A percentile compares a stretch with the other conserved stretches of the same genome.
Conservation (phyloP, 768 basidiomycete species). For the Terana coerulea region DNA sequence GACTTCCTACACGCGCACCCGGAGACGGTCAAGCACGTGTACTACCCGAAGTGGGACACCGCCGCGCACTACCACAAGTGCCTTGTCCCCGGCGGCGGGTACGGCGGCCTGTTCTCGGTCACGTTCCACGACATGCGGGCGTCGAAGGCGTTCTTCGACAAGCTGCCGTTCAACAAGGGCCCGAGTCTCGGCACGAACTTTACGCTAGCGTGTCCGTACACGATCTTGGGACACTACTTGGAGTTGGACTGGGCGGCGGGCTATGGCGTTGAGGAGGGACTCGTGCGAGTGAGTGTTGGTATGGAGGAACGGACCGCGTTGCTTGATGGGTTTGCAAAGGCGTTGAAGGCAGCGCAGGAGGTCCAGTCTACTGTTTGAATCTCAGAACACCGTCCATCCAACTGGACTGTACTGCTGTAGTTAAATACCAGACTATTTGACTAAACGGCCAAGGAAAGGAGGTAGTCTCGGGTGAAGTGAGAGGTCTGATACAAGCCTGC, state of each 20-base stretch:
- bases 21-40: conserved; percentile 74
- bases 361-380: too few relatives aligned
- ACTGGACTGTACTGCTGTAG: too few relatives aligned
- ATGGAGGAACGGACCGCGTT: conserved; percentile 69
- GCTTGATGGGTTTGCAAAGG: conserved; percentile 53
- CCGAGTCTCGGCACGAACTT: conserved; percentile 95
- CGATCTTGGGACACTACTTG: conserved; percentile 83
- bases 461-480: too few relatives aligned
- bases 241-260: conserved; percentile 91
- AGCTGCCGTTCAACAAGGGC: conserved; percentile 80
- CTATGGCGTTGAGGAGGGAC: conserved; percentile 78
- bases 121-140: conserved; percentile 71
- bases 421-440: too few relatives aligned
- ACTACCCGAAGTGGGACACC: conserved; percentile 84
- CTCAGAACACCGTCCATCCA: too few relatives aligned
- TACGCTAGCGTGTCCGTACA: conserved; percentile 91
- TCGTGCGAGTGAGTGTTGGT: conserved; percentile 91
- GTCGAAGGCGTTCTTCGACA: conserved; percentile 80
- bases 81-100: conserved; percentile 53
- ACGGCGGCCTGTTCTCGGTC: conserved; percentile 84
- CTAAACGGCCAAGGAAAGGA: too few relatives aligned
- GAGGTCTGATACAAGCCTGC: too few relatives aligned
- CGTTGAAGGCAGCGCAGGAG: conserved; percentile 70
- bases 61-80: conserved; percentile 67
- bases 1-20: conserved; percentile 63